Evolutionary conservation across 23 red algal species (phyloP), one percentile per base, ranked within the genome.

Genomic region (Gracilaria caudata): DNA sequence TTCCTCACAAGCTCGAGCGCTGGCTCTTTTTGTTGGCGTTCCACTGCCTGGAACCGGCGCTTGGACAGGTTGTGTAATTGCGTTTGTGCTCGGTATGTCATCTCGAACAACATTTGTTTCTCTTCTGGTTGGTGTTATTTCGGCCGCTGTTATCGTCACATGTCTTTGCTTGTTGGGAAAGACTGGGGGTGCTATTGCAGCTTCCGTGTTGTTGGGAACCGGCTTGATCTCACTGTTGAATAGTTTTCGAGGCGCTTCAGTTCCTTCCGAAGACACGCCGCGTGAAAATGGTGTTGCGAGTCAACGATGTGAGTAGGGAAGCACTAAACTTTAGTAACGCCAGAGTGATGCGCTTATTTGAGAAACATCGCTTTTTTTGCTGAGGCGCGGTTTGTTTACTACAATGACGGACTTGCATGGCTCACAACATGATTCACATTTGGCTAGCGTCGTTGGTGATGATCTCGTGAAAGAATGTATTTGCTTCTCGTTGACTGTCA

Each of bases 21-120:
- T 99, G 38, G 90, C 93, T 45, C 54, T 99, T 45, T 99, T 99
- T 59, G 97, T 99, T 12, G 97, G 93, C 77, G 77, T 99, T 7
- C 97, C 97, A 0, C 58, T 95, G 11, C 97, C 97, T 13, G 97
- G 97, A 24, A 99, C 97, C 35, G 97, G 97, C 12, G 97, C 90
- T 2, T 99, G 93, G 93, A 95, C 97, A 0, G 97, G 97, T 26
- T 83, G 76, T 4, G 30, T 95, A 5, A 70, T 91, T 28, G 97
- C 93, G 0, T 93, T 91, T 74, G 87, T 99, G 29, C 59, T 99
- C 10, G 81, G 83, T 59, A 93, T 99, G 82, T 28, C 78, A n/a
- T 23, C 86, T 20, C 65, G 47, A 33, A 51, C 45, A 21, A 43
- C 97, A 4, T 77, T 83, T 58, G 20, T 68, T 33, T 81, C 97